Base-by-base conservation (phyloP, 495 filamentous ascomycete species). In the Penicillium chermesinum region DNA sequence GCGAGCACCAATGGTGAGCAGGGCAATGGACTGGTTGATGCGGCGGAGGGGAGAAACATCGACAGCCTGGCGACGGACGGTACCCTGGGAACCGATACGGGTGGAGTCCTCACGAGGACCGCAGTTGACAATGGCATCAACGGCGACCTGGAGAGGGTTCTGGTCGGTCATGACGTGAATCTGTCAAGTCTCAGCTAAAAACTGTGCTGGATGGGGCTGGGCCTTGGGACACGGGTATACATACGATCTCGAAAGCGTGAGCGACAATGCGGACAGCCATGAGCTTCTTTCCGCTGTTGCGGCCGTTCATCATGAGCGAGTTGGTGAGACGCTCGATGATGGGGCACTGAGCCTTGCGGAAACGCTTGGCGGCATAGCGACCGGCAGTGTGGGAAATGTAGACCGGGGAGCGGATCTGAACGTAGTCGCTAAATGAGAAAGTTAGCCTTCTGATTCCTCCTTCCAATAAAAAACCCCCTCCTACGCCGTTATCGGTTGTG, bases 251-350 rank as follows among this genome's bases (percentile, higher is more conserved):
- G 75, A 99, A 99, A 61, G 91, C 74, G 78, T 99, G 93, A 53
- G 91, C 91, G 64, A 99, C 91, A 55, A 99, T 99, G 73, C 93
- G 90, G 72, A 96, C 90, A 68, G 93, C 94, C 89, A 94, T 95
- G 57, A 97, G 85, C 88, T 99, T 99, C 86, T 99, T 99, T 76
- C 93, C 93, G 87, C 95, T 97, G 85, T 99, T 99, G 76, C 93
- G 94, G 70, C 93, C 93, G 83, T 99, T 95, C 94, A 97, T 97
- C 93, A 99, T 99, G 61, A 99, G 84, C 19, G 93, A 97, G 84
- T 99, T 99, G 78, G 94, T 97, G 52, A 99, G 85, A 71, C 93
- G 91, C 87, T 99, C 93, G 63, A 99, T 95, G 82, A 99, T 97
- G 59, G 93, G 93, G 86, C 93, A 97, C 84, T 97, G 91, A 68